Base-by-base conservation (phyloP, 2,329 filamentous ascomycete species). In the Amphichorda felina region DNA sequence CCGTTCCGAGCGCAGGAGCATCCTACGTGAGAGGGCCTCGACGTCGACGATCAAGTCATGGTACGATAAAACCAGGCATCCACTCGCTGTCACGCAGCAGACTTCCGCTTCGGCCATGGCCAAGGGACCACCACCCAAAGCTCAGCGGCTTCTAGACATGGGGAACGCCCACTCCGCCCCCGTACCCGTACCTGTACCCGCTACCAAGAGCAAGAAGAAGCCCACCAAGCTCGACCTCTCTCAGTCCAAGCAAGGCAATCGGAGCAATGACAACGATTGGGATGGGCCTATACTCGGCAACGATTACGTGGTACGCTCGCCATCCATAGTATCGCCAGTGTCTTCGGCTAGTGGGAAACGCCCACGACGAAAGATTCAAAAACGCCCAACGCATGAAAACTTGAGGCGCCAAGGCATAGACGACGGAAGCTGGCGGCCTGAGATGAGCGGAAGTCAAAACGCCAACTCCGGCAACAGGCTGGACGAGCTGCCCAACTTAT, bases 91-190 rank as follows among this genome's bases (percentile, higher is more conserved):
- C 40, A 72, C 70, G 1, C 71, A 74, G 45, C 71, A 75, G 47
- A 74, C 72, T 0, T 73, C 70, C 1, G 66, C 61, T 30, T 72
- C 70, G 2, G 66, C 70, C 40, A 75, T 75, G 63, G 68, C 70
- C 16, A 73, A 70, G 43, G 70, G 68, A 4, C 48, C 66, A 5
- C 68, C 70, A 0, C 47, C 57, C 30, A 72, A 72, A 43, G 57
- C 63, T 1, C 60, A 58, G 35, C 53, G 56, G 28, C 46, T 69
- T 32, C 54, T 72, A 16, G 65, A 70, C 42, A 59, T 67, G 37
- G 62, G 68, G 43, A 43, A 49, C 47, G 28, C 44, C 33, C 21
- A 46, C 31, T 24, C 21, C 21, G 21, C 21, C 21, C 10, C 21
- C 21, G 21, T 24, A 6, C 10, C 21, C 21, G 10, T 6, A 24